Evolutionary conservation across 345 rosid species (phyloP).

Genomic region (Boechera retrofracta): DNA sequence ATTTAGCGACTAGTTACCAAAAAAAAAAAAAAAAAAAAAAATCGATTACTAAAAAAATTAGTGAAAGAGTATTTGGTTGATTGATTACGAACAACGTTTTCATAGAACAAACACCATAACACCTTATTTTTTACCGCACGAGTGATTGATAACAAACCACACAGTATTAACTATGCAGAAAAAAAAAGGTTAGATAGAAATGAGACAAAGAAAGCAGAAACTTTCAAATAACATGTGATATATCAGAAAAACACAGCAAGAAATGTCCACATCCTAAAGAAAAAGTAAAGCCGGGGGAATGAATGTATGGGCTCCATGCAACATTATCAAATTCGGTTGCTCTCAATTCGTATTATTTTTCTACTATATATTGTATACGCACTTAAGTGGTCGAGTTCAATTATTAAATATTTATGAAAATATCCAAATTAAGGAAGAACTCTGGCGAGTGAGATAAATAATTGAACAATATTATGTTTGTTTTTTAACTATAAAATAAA

Average conservation of each 20-base stretch:
- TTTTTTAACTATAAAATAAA: background rate
- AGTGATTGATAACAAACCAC: constrained; percentile 25
- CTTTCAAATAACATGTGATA: constrained; percentile 39
- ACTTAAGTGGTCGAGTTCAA: constrained; percentile 16
- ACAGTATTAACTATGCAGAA: background rate
- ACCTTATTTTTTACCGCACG: background rate
- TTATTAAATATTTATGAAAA: constrained; percentile 18
- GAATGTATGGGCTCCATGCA: constrained; percentile 45
- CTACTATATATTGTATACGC: background rate
- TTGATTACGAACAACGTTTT: background rate
- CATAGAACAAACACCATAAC: background rate
- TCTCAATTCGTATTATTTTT: background rate
- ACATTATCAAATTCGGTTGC: constrained; percentile 31
- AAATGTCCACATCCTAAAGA: constrained; percentile 20
- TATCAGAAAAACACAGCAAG: constrained; percentile 31
- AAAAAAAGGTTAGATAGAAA: constrained; percentile 19
- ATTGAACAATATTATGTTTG: constrained; percentile 7
- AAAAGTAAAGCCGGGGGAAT: constrained; percentile 36
- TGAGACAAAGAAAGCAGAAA: constrained; percentile 29
- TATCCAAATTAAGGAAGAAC: constrained; percentile 18
- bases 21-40: no score
- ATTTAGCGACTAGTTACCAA: background rate
- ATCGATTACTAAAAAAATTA: no score
- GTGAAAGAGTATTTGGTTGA: background rate
- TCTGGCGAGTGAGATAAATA: constrained; percentile 22